These are phyloP conservation scores for Bisporella sp. DNA, from an alignment of 2,329 filamentous ascomycete species.

Conservation along the genomic window DNA sequence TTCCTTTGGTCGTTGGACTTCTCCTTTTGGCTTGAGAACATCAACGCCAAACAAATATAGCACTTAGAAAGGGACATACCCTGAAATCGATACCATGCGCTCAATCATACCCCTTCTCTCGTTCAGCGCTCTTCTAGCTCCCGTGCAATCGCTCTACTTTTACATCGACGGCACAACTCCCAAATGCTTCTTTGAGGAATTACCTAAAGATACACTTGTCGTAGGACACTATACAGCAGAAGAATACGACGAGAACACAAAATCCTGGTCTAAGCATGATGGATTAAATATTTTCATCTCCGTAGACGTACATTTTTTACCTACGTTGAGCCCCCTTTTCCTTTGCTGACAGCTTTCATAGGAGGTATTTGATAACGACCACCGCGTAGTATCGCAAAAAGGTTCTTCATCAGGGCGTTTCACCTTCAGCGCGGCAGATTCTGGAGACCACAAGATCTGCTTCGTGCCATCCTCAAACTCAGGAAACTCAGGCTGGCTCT, in stretches of 20 bases:
- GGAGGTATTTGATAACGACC: constrained; percentile 96
- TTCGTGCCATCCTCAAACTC: constrained; percentile 77
- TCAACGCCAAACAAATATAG: too few species aligned
- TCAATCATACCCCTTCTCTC: constrained; percentile 58
- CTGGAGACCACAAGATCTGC: constrained; percentile 94
- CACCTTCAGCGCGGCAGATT: constrained; percentile 90
- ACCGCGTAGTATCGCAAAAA: constrained; percentile 86
- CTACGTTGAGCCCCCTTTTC: neutral
- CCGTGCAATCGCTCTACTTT: constrained; percentile 85
- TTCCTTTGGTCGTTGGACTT: too few species aligned
- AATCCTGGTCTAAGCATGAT: constrained; percentile 64
- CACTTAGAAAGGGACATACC: neutral
- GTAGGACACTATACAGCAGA: constrained; percentile 87
- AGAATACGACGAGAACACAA: constrained; percentile 67
- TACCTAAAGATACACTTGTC: constrained; percentile 94
- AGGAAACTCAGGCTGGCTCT: constrained; percentile 66
- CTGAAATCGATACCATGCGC: constrained; percentile 42
- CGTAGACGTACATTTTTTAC: constrained; percentile 58
- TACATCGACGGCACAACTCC: constrained; percentile 80
- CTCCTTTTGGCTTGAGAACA: too few species aligned
- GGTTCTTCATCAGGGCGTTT: constrained; percentile 73
- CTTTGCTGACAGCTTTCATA: constrained; percentile 24
- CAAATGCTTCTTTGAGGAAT: constrained; percentile 97
- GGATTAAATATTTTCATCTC: constrained; percentile 82
- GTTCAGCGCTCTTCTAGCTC: constrained; percentile 49